These are phyloP conservation scores for Suhomyces coccinellae DNA, from an alignment of 1,139 yeast species.

Conservation along the genomic window DNA sequence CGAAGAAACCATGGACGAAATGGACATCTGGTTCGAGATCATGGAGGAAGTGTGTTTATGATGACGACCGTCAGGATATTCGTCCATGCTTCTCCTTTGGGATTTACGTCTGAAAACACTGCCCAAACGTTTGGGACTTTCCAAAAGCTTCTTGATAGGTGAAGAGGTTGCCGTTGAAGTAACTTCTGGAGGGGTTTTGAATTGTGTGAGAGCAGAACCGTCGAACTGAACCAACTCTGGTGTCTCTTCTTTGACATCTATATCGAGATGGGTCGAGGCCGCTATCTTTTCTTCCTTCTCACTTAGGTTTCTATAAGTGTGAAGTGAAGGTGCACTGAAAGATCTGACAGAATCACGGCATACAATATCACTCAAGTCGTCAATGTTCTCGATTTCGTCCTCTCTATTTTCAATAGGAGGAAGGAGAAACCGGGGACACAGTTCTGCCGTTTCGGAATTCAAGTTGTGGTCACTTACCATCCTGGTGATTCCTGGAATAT, in stretches of 20 bases:
- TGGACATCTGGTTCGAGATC: slow-evolving; percentile 32
- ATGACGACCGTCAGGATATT: slow-evolving; percentile 6
- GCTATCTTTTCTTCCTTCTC: slow-evolving; percentile 2
- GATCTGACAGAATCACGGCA: slow-evolving; percentile 21
- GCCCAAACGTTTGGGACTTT: slow-evolving; percentile 36
- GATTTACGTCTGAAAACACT: slow-evolving; percentile 28
- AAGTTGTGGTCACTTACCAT: slow-evolving; percentile 17
- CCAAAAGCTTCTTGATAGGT: slow-evolving; percentile 38
- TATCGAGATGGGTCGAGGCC: not conserved
- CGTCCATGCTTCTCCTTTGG: slow-evolving; percentile 20
- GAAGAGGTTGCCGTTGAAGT: slow-evolving; percentile 21
- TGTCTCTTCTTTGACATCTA: not conserved
- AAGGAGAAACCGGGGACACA: slow-evolving; percentile 14
- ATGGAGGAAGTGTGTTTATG: slow-evolving; percentile 32
- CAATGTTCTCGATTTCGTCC: slow-evolving; percentile 19
- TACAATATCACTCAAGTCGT: slow-evolving; percentile 29
- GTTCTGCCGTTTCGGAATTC: slow-evolving; percentile 5
- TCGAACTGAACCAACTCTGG: not conserved
- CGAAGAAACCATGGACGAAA: slow-evolving; percentile 28
- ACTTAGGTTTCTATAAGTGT: slow-evolving; percentile 31
- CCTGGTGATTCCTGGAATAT: slow-evolving; percentile 17
- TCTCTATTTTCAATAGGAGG: slow-evolving; percentile 23
- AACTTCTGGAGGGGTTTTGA: slow-evolving; percentile 9
- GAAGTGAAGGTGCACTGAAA: slow-evolving; percentile 44
- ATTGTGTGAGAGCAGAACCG: not conserved